Conservation (phyloP, 2,329 filamentous ascomycete species). For the Xylariaceae sp. region DNA sequence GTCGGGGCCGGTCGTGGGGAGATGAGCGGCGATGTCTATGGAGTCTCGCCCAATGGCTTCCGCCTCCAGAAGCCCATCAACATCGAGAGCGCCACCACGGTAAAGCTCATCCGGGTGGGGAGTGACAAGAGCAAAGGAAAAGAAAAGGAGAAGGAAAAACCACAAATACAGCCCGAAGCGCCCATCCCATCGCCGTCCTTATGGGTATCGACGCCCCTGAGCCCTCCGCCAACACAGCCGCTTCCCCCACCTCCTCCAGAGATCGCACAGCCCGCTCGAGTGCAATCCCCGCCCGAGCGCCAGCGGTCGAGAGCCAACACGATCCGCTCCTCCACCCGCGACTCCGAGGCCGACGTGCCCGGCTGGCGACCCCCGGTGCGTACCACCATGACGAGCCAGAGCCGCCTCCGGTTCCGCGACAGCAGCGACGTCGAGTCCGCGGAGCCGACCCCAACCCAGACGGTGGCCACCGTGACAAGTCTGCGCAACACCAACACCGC, state of each 20-base stretch:
- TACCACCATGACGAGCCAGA: slow-evolving; percentile 7
- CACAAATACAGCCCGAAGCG: background rate
- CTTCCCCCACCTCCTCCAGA: background rate
- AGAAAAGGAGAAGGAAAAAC: slow-evolving; percentile 8
- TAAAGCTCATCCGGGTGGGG: slow-evolving; percentile 26
- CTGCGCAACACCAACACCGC: slow-evolving; percentile 15
- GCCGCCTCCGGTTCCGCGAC: slow-evolving; percentile 25
- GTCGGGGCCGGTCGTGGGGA: background rate
- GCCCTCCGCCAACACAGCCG: background rate
- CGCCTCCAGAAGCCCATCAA: slow-evolving; percentile 24
- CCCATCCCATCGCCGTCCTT: slow-evolving; percentile 1
- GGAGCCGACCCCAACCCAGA: slow-evolving; percentile 13
- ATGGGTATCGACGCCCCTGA: slow-evolving; percentile 2
- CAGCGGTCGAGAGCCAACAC: slow-evolving; percentile 6
- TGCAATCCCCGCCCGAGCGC: background rate
- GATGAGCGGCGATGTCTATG: slow-evolving; percentile 13
- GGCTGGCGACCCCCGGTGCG: background rate
- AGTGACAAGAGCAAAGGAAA: slow-evolving; percentile 17
- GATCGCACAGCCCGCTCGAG: slow-evolving; percentile 6
- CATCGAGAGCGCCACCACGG: slow-evolving; percentile 23
- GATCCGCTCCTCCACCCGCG: slow-evolving; percentile 6
- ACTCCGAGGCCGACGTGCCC: slow-evolving; percentile 2
- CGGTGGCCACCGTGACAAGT: background rate
- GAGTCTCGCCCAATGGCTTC: slow-evolving; percentile 16
- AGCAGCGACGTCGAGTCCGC: slow-evolving; percentile 25